phyloP scores from a whole-genome alignment of 2,329 filamentous ascomycete species.

The Sclerotinia sclerotiorum region DNA sequence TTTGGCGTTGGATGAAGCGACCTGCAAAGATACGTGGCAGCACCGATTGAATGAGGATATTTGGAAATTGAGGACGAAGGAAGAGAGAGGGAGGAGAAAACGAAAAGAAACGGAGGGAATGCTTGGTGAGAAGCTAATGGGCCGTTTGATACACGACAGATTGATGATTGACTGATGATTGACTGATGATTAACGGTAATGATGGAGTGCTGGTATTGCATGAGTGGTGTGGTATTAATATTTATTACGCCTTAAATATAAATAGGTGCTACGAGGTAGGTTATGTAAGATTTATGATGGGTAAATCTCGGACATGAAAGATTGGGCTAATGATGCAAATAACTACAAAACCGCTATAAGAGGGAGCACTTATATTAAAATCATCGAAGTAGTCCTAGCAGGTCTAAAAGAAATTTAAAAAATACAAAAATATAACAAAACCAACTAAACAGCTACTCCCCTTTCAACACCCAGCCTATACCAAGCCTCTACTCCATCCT shows the following conservation, averaged over 20 bases:
- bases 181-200: not conserved
- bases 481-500: too few relatives aligned
- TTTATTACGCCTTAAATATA: not conserved
- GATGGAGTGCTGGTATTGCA: not conserved
- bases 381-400: too few relatives aligned
- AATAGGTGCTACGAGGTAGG: too few relatives aligned
- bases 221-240: not conserved
- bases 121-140: not conserved
- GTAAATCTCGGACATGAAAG: constrained; percentile 1
- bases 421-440: too few relatives aligned
- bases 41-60: constrained; percentile 25
- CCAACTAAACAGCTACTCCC: too few relatives aligned
- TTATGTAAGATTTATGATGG: not conserved
- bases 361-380: too few relatives aligned
- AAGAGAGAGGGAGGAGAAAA: constrained; percentile 6
- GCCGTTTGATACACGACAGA: not conserved
- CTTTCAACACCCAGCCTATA: too few relatives aligned
- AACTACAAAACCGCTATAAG: too few relatives aligned
- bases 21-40: constrained; percentile 38
- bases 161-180: not conserved
- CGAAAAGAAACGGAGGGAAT: not conserved
- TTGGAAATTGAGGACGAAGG: constrained; percentile 12
- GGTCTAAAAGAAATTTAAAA: too few relatives aligned
- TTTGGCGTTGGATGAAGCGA: constrained; percentile 31
- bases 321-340: not conserved